These are phyloP conservation scores for Geosmithia flava DNA, from an alignment of 2,329 filamentous ascomycete species.

Conservation along the genomic window DNA sequence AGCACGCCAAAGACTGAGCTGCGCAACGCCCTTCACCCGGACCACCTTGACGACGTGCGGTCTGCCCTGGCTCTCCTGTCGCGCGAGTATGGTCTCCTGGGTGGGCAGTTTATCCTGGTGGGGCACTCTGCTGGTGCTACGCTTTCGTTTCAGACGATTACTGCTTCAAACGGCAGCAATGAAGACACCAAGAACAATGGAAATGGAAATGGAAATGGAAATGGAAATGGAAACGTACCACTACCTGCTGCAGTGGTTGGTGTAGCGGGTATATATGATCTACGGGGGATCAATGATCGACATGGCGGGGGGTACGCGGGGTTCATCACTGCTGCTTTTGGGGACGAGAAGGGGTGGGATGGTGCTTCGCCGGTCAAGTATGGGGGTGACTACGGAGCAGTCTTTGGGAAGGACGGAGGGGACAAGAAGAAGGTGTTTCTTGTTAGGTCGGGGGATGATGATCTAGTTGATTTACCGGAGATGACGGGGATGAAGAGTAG, in stretches of 20 bases:
- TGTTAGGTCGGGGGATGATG: constrained; percentile 33
- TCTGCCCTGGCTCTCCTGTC: constrained; percentile 35
- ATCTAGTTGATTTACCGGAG: constrained; percentile 43
- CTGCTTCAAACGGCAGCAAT: constrained; percentile 22
- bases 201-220: no score
- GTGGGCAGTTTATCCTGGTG: constrained; percentile 38
- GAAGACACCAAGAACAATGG: neutral
- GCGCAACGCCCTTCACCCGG: constrained; percentile 40
- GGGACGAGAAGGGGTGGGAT: constrained; percentile 38
- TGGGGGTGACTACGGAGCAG: constrained; percentile 17
- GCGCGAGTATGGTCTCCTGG: constrained; percentile 28
- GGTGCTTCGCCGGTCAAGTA: constrained; percentile 39
- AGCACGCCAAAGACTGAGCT: constrained; percentile 13
- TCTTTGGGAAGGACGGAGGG: constrained; percentile 11
- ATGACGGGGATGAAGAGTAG: constrained; percentile 39
- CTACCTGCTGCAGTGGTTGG: constrained; percentile 43
- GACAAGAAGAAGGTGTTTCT: constrained; percentile 18
- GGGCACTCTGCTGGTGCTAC: constrained; percentile 55
- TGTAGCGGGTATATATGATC: constrained; percentile 55
- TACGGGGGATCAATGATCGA: constrained; percentile 38
- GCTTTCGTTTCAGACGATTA: constrained; percentile 47
- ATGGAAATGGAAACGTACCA: constrained; percentile 1
- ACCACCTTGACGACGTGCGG: constrained; percentile 46
- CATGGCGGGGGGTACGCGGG: constrained; percentile 36
- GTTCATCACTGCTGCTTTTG: constrained; percentile 51